Base-by-base conservation (phyloP, 176 grass and related monocot species). In the Ampelocalamus luodianensis region DNA sequence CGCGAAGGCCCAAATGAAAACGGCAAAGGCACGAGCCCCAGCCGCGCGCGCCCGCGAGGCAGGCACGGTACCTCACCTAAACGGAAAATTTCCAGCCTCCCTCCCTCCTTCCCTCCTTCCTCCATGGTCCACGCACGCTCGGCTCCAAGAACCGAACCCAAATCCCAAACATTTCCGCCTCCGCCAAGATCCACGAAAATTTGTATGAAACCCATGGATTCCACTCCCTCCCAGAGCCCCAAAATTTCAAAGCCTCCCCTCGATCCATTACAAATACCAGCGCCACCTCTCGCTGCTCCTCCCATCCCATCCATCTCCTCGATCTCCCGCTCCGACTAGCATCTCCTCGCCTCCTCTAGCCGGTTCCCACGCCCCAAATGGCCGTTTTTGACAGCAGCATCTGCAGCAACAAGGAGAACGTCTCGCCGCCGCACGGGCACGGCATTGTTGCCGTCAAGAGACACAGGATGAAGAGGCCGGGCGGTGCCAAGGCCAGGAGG, bases 401-500 rank as follows among this genome's bases (percentile, higher is more conserved):
- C 29, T 2, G 43, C 37, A 8, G 14, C 55, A 48, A 51, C 43
- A 88, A 77, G 86, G 86, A 88, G 79, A 88, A 83, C 80, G 8
- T 49, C 42, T 73, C 73, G 80, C 86, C 86, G 45, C 45, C 2
- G 76, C 39, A 40, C 39, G 39, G 39, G 76, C 79, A 44, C 13
- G 72, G 63, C 72, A 14, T 79, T 23, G 73, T 42, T 44, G 72
- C 23, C 54, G 80, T 88, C 43, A 83, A 51, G 80, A 77, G 5
- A 9, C 80, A 17, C 50, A 18, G 80, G 65, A 83, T 54, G 86
- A 88, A 88, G 86, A 76, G 86, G 61, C 26, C 71, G 37, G 10
- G 63, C 8, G 1, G 36, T 18, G n/a, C 3, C 39, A 67, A 26
- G 43, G 16, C 16, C n/a, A 17, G 80, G 32, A 40, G 34, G 11